Conservation (phyloP, 106 monocot genomes). For the Vanilla planifolia region DNA sequence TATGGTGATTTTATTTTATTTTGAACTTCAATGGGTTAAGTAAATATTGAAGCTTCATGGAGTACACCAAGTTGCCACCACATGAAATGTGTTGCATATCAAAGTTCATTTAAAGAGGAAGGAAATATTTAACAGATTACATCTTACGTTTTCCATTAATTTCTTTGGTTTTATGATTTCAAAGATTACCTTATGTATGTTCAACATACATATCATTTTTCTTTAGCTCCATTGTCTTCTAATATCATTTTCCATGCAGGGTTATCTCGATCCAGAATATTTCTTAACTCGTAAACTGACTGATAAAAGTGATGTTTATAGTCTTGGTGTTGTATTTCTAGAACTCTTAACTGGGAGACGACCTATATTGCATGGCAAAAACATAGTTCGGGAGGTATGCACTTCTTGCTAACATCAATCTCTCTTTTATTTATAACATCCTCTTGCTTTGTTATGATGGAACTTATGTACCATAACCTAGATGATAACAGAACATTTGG, state of each 20-base stretch:
- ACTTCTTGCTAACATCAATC: not conserved
- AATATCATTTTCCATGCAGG: conserved; percentile 39
- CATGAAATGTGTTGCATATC: no score
- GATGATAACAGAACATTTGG: not conserved
- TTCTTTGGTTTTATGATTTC: no score
- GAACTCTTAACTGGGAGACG: conserved; percentile 89
- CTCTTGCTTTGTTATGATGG: not conserved
- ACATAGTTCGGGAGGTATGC: conserved; percentile 91
- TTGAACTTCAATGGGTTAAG: no score
- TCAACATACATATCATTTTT: no score
- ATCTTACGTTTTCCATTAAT: no score
- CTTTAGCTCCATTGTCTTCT: no score
- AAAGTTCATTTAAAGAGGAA: no score
- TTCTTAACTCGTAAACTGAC: conserved; percentile 94
- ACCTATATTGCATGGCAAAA: conserved; percentile 88
- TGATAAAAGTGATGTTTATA: conserved; percentile 97
- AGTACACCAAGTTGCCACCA: no score
- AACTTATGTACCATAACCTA: not conserved
- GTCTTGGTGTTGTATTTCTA: conserved; percentile 90
- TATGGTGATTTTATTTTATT: no score
- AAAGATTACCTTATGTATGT: no score
- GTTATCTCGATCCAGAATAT: conserved; percentile 98
- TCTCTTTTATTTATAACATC: not conserved
- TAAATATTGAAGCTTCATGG: no score
- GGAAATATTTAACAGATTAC: no score